Conservation (phyloP, 345 rosid genomes). For the rapeseed (Brassica napus) region DNA sequence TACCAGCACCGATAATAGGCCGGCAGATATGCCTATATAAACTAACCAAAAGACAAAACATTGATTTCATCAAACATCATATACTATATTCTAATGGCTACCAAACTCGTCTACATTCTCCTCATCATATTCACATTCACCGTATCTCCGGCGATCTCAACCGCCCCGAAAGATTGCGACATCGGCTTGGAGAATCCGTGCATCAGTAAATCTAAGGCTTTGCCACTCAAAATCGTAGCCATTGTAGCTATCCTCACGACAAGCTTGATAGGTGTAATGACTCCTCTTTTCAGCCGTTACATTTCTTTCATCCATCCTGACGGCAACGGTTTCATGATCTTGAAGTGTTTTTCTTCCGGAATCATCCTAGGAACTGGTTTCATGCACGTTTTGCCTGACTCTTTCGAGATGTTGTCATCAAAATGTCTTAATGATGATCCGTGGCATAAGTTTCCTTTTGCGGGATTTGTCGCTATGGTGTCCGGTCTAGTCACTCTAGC, state of each 20-base stretch:
- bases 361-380: slow-evolving; percentile 86
- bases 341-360: slow-evolving; percentile 71
- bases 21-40: slow-evolving; percentile 35
- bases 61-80: slow-evolving; percentile 9
- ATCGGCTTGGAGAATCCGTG: slow-evolving; percentile 34
- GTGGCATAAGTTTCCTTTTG: slow-evolving; percentile 80
- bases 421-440: slow-evolving; percentile 62
- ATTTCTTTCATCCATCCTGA: slow-evolving; percentile 64
- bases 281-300: slow-evolving; percentile 55
- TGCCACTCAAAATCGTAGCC: slow-evolving; percentile 64
- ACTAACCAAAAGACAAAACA: slow-evolving; percentile 22
- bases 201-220: slow-evolving; percentile 50
- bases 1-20: slow-evolving; percentile 10
- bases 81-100: slow-evolving; percentile 21
- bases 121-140: slow-evolving; percentile 26
- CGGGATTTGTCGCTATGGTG: slow-evolving; percentile 79
- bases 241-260: slow-evolving; percentile 50
- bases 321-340: slow-evolving; percentile 49
- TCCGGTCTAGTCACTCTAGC: slow-evolving; percentile 66
- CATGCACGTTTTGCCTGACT: slow-evolving; percentile 87
- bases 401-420: slow-evolving; percentile 68
- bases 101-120: slow-evolving; percentile 21
- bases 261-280: slow-evolving; percentile 61
- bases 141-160: slow-evolving; percentile 27
- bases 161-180: slow-evolving; percentile 29